These are phyloP conservation scores for Cryptococcus sp. DNA, from an alignment of 1,284 basidiomycete genomes.

Conservation along the genomic window DNA sequence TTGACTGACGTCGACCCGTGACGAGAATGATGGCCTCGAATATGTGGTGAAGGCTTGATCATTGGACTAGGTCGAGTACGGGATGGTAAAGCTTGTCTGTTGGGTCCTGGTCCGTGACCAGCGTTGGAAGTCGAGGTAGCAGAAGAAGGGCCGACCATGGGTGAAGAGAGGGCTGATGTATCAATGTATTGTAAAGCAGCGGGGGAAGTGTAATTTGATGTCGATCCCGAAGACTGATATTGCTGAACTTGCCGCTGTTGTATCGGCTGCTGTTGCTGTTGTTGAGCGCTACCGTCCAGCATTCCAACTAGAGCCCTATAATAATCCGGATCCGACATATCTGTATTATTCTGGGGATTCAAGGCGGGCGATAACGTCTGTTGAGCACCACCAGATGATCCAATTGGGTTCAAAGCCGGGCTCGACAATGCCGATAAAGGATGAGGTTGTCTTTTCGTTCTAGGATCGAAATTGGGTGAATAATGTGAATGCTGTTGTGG, in stretches of 20 bases:
- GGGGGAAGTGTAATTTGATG: slow-evolving; percentile 1
- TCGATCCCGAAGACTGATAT: not conserved
- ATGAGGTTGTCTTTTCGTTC: slow-evolving; percentile 22
- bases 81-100: slow-evolving; percentile 34
- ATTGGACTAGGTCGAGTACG: slow-evolving; percentile 46
- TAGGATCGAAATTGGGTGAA: slow-evolving; percentile 16
- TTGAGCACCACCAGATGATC: slow-evolving; percentile 42
- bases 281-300: slow-evolving; percentile 16
- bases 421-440: slow-evolving; percentile 38
- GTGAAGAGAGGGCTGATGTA: slow-evolving; percentile 7
- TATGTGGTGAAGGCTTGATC: slow-evolving; percentile 45
- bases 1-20: not conserved
- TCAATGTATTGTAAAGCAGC: not conserved
- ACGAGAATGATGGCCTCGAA: slow-evolving; percentile 17
- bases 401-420: slow-evolving; percentile 40
- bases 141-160: slow-evolving; percentile 3
- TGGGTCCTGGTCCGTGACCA: slow-evolving; percentile 28
- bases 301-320: slow-evolving; percentile 33
- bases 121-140: not conserved
- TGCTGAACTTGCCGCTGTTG: slow-evolving; percentile 3
- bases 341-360: slow-evolving; percentile 27
- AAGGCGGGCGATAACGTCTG: slow-evolving; percentile 45
- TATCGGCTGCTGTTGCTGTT: not conserved
- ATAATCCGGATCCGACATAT: slow-evolving; percentile 40
- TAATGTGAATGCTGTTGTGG: slow-evolving; percentile 8